Conservation (phyloP, 2,329 filamentous ascomycete genomes). For the Pezicula rhizophila region DNA sequence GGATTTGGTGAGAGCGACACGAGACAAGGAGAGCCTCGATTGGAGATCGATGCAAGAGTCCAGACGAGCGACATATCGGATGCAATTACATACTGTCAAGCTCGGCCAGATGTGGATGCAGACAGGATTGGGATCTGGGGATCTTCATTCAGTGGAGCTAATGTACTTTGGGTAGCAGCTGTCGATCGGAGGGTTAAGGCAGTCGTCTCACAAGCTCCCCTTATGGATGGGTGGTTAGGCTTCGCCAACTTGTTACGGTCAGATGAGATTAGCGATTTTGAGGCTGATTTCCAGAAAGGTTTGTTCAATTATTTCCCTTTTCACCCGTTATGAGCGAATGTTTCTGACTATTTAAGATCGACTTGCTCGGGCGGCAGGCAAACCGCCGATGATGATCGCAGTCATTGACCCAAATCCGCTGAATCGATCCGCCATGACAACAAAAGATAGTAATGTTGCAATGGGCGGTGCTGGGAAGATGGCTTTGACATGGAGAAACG, state of each 20-base stretch:
- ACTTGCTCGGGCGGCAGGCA: constrained; percentile 26
- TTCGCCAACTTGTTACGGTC: constrained; percentile 28
- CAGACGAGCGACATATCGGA: constrained; percentile 31
- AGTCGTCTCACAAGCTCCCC: constrained; percentile 29
- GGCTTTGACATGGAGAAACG: constrained; percentile 32
- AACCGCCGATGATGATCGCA: constrained; percentile 24
- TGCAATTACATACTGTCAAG: constrained; percentile 32
- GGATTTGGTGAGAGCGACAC: constrained; percentile 27
- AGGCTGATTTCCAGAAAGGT: constrained; percentile 12
- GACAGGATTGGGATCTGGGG: constrained; percentile 33
- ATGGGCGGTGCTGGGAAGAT: constrained; percentile 28
- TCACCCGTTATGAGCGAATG: constrained; percentile 9
- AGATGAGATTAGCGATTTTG: constrained; percentile 15
- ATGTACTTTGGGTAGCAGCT: constrained; percentile 33
- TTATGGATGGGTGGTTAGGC: neutral
- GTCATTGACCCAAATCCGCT: constrained; percentile 20
- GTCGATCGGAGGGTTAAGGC: constrained; percentile 34
- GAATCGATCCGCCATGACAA: constrained; percentile 27
- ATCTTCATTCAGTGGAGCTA: constrained; percentile 31
- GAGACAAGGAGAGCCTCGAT: constrained; percentile 21
- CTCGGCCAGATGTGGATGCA: constrained; percentile 24
- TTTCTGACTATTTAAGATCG: constrained; percentile 23
- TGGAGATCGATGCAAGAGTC: constrained; percentile 26
- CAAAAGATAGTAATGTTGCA: constrained; percentile 29
- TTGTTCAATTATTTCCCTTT: constrained; percentile 12